Evolutionary conservation across 768 basidiomycete genomes (phyloP).

Genomic region (Boletus edulis): DNA sequence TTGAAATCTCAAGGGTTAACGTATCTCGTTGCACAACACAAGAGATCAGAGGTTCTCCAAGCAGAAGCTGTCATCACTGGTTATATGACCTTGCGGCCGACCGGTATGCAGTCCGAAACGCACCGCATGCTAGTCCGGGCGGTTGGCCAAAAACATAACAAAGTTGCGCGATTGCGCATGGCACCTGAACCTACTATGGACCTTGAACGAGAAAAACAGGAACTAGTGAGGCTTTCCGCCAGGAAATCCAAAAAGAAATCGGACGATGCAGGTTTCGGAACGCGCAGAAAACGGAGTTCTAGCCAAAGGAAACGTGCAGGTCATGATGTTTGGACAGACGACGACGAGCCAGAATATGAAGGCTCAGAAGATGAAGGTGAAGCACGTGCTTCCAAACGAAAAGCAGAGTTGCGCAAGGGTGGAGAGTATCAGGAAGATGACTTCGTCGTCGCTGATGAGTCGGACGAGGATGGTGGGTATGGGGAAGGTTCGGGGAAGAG

Average conservation of each 20-base stretch:
- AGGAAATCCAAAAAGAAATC: slow-evolving; percentile 61
- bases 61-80: slow-evolving; percentile 82
- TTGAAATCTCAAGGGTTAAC: slow-evolving; percentile 72
- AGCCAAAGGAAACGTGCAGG: slow-evolving; percentile 38
- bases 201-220: slow-evolving; percentile 70
- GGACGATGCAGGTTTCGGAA: slow-evolving; percentile 48
- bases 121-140: slow-evolving; percentile 87
- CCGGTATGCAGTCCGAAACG: slow-evolving; percentile 87
- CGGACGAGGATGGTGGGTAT: slow-evolving; percentile 56
- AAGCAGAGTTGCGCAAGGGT: slow-evolving; percentile 46
- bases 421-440: slow-evolving; percentile 84
- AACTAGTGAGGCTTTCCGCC: slow-evolving; percentile 60
- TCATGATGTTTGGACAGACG: slow-evolving; percentile 63
- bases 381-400: slow-evolving; percentile 41
- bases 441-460: slow-evolving; percentile 77
- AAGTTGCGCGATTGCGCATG: slow-evolving; percentile 75
- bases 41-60: slow-evolving; percentile 82
- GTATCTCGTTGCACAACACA: slow-evolving; percentile 88
- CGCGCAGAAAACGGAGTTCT: slow-evolving; percentile 47
- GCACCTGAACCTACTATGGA: slow-evolving; percentile 76
- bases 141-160: slow-evolving; percentile 82
- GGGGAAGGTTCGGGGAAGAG: slow-evolving; percentile 36
- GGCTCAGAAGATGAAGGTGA: slow-evolving; percentile 64
- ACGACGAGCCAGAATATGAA: slow-evolving; percentile 59
- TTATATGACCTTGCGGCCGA: slow-evolving; percentile 79